Conservation (phyloP, 2,329 filamentous ascomycete species). For the Pseudomassariella vexata region DNA sequence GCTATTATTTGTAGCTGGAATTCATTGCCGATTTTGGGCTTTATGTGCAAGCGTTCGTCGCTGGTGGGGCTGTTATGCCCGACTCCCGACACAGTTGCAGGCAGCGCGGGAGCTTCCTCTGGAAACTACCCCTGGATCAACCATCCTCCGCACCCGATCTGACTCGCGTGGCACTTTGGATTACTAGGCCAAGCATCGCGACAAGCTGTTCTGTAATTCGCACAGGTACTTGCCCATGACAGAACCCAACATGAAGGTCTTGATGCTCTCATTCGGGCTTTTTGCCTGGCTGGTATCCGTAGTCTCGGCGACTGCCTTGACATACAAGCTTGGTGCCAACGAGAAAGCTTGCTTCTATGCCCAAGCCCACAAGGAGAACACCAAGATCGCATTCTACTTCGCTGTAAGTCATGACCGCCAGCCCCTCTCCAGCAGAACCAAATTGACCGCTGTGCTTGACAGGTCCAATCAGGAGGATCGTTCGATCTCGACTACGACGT, state of each 20-base stretch:
- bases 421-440: background rate
- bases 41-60: too few relatives aligned
- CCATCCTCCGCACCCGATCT: too few relatives aligned
- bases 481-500: constrained; percentile 97
- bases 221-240: constrained; percentile 15
- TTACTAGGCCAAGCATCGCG: constrained; percentile 1
- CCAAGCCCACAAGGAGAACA: constrained; percentile 66
- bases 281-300: constrained; percentile 65
- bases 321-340: constrained; percentile 83
- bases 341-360: constrained; percentile 97
- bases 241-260: constrained; percentile 56
- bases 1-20: too few relatives aligned
- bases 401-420: constrained; percentile 56
- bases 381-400: constrained; percentile 98
- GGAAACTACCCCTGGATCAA: too few relatives aligned
- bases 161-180: constrained; percentile 7
- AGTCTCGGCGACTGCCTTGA: constrained; percentile 82
- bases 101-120: too few relatives aligned
- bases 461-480: constrained; percentile 97
- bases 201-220: constrained; percentile 16
- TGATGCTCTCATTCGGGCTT: constrained; percentile 58
- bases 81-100: too few relatives aligned
- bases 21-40: too few relatives aligned
- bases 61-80: too few relatives aligned
- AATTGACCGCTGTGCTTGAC: background rate